These are phyloP conservation scores for Flaveria ramosissima DNA, from an alignment of 129 eudicot genomes.

Conservation along the genomic window DNA sequence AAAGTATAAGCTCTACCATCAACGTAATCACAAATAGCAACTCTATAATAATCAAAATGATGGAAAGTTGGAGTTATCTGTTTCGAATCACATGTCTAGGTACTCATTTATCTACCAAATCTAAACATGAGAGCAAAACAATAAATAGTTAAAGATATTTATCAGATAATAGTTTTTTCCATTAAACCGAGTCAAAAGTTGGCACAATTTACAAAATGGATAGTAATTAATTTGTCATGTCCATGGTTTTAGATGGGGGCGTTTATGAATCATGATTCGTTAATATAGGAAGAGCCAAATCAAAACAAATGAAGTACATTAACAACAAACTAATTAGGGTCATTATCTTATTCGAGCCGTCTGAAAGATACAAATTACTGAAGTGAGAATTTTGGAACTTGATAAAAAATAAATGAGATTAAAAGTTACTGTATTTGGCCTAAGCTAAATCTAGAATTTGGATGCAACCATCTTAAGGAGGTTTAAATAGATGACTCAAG, in stretches of 20 bases:
- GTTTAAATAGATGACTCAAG: not conserved
- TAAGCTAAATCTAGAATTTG: not conserved
- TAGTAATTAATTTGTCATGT: not conserved
- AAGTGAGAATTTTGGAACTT: not conserved
- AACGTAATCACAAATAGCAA: too few relatives aligned
- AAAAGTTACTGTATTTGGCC: not conserved
- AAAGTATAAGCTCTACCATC: too few relatives aligned
- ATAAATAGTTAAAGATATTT: not conserved
- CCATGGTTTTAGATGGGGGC: not conserved
- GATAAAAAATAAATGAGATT: not conserved
- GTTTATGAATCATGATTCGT: not conserved
- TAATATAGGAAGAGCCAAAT: not conserved
- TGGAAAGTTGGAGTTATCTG: too few relatives aligned
- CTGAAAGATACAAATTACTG: not conserved
- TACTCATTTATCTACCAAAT: too few relatives aligned
- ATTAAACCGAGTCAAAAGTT: too few relatives aligned
- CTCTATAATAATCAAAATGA: too few relatives aligned
- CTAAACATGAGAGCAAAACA: not conserved
- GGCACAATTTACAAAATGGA: not conserved
- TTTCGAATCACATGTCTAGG: not conserved
- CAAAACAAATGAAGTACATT: not conserved
- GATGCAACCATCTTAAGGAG: not conserved
- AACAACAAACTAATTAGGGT: not conserved
- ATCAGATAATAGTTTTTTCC: not conserved
- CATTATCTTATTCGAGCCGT: not conserved